These are phyloP conservation scores for Phytopythium aichiense DNA, from an alignment of 352 stramenopile genomes.

Conservation along the genomic window DNA sequence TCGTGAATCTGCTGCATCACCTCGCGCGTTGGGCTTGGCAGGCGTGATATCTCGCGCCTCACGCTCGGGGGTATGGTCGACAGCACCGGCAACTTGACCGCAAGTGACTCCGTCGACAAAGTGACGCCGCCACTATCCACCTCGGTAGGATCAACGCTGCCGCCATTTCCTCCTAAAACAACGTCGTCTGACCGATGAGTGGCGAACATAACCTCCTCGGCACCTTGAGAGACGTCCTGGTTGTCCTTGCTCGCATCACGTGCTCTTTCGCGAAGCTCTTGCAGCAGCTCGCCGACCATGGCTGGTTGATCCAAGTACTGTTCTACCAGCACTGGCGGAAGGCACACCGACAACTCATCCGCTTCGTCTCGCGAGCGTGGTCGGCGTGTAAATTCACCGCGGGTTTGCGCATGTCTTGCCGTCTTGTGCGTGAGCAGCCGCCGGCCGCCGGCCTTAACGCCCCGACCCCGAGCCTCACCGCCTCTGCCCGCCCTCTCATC, in stretches of 20 bases:
- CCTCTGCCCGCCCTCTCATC: background rate
- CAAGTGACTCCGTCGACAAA: background rate
- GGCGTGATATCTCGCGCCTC: background rate
- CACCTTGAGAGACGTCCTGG: background rate
- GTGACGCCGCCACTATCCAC: background rate
- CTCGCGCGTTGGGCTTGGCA: constrained; percentile 4
- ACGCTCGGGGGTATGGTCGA: constrained; percentile 1
- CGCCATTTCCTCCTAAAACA: background rate
- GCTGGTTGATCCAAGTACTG: constrained; percentile 45
- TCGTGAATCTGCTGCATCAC: constrained; percentile 10
- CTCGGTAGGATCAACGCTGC: background rate
- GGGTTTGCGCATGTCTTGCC: background rate
- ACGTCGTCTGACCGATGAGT: background rate
- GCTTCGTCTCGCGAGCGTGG: constrained; percentile 35
- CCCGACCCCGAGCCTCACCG: background rate
- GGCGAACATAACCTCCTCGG: background rate
- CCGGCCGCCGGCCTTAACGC: background rate
- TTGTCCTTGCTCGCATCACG: background rate
- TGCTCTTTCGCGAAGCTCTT: constrained; percentile 4
- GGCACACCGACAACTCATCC: background rate
- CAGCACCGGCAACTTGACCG: background rate
- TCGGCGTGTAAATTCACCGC: background rate
- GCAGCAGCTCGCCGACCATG: constrained; percentile 28
- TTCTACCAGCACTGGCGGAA: constrained; percentile 20
- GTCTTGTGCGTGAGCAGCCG: background rate